Evolutionary conservation across 257 asterid genomes (phyloP).

Genomic region (Apocynum venetum): DNA sequence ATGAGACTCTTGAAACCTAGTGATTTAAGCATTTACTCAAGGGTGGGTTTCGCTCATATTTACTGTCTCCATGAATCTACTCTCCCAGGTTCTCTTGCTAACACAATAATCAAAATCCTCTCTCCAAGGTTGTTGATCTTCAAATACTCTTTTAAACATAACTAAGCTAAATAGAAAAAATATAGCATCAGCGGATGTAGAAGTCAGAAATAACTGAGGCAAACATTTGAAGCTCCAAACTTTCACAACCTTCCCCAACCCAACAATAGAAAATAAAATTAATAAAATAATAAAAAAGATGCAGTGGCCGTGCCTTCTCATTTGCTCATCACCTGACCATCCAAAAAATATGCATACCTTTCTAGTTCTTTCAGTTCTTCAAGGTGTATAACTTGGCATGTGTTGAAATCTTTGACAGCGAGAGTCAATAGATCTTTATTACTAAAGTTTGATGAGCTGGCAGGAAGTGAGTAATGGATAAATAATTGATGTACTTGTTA

Average conservation of each 20-base stretch:
- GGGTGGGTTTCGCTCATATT: background rate
- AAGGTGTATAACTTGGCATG: slow-evolving; percentile 56
- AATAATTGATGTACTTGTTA: background rate
- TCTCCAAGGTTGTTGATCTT: background rate
- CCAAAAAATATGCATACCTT: slow-evolving; percentile 39
- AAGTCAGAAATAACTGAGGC: background rate
- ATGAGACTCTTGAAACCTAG: background rate
- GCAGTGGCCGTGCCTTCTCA: background rate
- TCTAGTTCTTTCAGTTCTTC: slow-evolving; percentile 71
- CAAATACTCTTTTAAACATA: background rate
- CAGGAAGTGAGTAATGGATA: slow-evolving; percentile 17
- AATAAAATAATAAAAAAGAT: background rate
- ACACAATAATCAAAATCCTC: background rate
- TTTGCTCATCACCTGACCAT: background rate
- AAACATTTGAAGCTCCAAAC: background rate
- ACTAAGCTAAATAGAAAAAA: background rate
- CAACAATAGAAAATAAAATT: no score
- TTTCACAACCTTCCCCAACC: background rate
- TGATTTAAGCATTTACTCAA: background rate
- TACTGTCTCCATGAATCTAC: background rate
- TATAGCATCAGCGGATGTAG: background rate
- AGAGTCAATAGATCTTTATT: slow-evolving; percentile 56
- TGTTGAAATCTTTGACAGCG: slow-evolving; percentile 74
- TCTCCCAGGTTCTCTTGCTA: background rate
- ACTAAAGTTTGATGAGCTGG: slow-evolving; percentile 66